Conservation (phyloP, 169 alveolate genomes). For the Fabrea salina region DNA sequence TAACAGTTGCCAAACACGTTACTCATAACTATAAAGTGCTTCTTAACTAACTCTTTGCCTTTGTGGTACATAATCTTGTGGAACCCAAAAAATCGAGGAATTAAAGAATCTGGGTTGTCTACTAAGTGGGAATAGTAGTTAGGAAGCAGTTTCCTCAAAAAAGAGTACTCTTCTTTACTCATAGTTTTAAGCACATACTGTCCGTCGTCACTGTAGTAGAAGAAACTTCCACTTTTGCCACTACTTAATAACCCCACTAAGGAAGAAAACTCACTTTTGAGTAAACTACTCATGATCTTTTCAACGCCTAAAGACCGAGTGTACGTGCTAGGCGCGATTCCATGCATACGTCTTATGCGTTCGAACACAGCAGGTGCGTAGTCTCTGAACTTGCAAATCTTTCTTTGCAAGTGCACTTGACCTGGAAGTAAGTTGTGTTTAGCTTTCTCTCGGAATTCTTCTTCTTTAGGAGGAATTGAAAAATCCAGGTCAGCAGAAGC, state of each 20-base stretch:
- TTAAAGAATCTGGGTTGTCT: constrained; percentile 59
- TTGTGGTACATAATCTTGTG: constrained; percentile 70
- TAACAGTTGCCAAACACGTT: constrained; percentile 75
- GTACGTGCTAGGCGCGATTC: constrained; percentile 68
- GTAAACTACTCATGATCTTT: constrained; percentile 69
- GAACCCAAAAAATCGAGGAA: constrained; percentile 79
- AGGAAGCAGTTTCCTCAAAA: constrained; percentile 60
- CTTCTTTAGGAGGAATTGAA: background rate
- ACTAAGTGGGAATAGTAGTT: constrained; percentile 59
- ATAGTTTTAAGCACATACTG: constrained; percentile 80
- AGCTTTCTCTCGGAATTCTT: background rate
- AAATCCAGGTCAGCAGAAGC: background rate
- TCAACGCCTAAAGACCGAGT: constrained; percentile 80
- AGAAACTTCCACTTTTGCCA: constrained; percentile 84
- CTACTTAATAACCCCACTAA: constrained; percentile 75
- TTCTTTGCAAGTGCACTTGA: constrained; percentile 26
- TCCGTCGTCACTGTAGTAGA: constrained; percentile 85
- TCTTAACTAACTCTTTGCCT: constrained; percentile 49
- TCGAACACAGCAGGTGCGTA: constrained; percentile 80
- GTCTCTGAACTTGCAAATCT: constrained; percentile 69
- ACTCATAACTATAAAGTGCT: constrained; percentile 77
- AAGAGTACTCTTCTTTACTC: constrained; percentile 68
- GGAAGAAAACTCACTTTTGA: constrained; percentile 73
- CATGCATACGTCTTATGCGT: constrained; percentile 64
- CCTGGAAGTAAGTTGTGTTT: constrained; percentile 11